Base-by-base conservation (phyloP, 805 yeast genomes). In the Priceomyces castillae region DNA sequence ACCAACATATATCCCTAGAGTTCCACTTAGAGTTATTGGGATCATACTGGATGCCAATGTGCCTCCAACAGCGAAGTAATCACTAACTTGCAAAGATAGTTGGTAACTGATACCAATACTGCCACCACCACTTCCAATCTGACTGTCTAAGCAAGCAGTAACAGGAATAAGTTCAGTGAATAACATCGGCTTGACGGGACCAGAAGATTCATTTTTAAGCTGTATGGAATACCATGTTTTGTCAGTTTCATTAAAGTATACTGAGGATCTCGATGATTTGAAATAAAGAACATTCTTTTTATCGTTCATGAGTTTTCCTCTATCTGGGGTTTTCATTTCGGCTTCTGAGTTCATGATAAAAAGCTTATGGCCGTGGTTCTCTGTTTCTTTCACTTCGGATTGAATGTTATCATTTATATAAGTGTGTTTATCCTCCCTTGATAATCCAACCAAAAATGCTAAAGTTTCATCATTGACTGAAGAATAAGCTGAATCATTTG, bases 61-160 rank as follows among this genome's bases (percentile, higher is more conserved):
- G 9, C 23, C 15, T 1, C 38, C 16, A 11, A 39, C 41, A 17
- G 39, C 31, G 9, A 41, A 10, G 15, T 42, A 22, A 35, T 42
- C 46, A 6, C 28, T 30, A 4, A 41, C 18, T 10, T 12, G 19
- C 11, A 50, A 6, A 15, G 17, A 34, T 3, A 47, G 19, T 26
- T 37, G 40, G 25, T 49, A 47, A n/a, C 23, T 14, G 12, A 30
- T 18, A 16, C 30, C 26, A 2, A 45, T 22, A 7, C 48, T 33
- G 1, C 54, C 54, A n/a, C n/a, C 25, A 14, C 48, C 51, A 26
- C 34, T 22, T 6, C 52, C 51, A 7, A 23, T 15, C 4, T 16
- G 12, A 15, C 44, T 44, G 38, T 46, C 47, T 15, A 48, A 18
- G 37, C 54, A 51, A n/a, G 44, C 34, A n/a, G 49, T 41, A 2